Evolutionary conservation across 2,329 filamentous ascomycete species (phyloP).

Genomic region (Herpotrichia juniperi): DNA sequence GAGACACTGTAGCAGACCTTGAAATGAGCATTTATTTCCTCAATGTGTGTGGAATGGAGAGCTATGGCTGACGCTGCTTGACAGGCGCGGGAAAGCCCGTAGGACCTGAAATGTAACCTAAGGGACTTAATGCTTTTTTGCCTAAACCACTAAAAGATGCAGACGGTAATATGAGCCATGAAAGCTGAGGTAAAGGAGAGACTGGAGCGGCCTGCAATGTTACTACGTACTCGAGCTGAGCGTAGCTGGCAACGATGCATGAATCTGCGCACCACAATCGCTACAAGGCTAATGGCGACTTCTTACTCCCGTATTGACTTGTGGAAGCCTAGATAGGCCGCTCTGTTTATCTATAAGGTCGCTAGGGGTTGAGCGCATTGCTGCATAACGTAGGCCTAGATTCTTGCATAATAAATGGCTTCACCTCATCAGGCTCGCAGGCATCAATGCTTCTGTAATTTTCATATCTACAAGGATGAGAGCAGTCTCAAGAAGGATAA

Average conservation of each 20-base stretch:
- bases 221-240: conserved; percentile 6
- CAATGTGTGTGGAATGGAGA: background rate
- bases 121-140: background rate
- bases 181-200: background rate
- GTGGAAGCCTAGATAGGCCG: conserved; percentile 6
- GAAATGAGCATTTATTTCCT: background rate
- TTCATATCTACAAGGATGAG: conserved; percentile 8
- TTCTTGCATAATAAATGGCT: conserved; percentile 6
- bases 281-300: conserved; percentile 8
- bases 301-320: conserved; percentile 5
- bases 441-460: conserved; percentile 12
- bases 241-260: conserved; percentile 13
- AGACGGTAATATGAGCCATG: background rate
- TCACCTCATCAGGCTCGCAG: conserved; percentile 9
- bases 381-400: conserved; percentile 9
- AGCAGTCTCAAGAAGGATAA: conserved; percentile 9
- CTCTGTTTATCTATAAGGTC: conserved; percentile 2
- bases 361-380: conserved; percentile 2
- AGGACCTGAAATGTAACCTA: background rate
- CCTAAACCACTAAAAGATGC: background rate
- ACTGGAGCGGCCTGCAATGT: background rate
- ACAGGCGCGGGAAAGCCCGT: background rate
- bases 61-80: background rate
- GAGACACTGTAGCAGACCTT: background rate
- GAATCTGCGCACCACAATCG: conserved; percentile 10